Evolutionary conservation across 1,284 basidiomycete genomes (phyloP).

Genomic region (Trametes pubescens): DNA sequence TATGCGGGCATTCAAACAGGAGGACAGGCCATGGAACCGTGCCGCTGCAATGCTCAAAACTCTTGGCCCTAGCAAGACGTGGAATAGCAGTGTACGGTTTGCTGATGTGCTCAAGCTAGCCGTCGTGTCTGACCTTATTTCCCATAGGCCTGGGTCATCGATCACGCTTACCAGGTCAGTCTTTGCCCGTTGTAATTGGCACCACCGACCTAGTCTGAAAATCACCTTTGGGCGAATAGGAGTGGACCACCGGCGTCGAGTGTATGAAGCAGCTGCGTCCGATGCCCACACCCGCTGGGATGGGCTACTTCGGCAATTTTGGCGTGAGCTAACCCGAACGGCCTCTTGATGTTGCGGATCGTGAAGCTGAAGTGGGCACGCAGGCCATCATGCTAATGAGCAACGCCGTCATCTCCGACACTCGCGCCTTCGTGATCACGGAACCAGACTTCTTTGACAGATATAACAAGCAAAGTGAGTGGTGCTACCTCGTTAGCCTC

Average conservation of each 20-base stretch:
- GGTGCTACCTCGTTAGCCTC: neutral
- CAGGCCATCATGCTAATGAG: slow-evolving; percentile 41
- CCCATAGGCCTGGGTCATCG: slow-evolving; percentile 44
- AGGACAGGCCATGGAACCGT: slow-evolving; percentile 30
- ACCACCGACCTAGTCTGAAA: neutral
- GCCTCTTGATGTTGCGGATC: neutral
- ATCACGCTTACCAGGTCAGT: slow-evolving; percentile 37
- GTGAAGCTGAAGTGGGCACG: neutral
- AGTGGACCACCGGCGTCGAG: slow-evolving; percentile 2
- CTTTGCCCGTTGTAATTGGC: neutral
- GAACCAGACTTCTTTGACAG: slow-evolving; percentile 36
- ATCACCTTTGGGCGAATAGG: neutral
- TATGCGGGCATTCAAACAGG: neutral
- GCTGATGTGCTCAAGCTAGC: neutral
- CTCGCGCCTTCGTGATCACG: slow-evolving; percentile 44
- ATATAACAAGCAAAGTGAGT: slow-evolving; percentile 39
- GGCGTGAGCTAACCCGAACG: slow-evolving; percentile 5
- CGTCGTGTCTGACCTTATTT: neutral
- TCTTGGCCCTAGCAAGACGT: slow-evolving; percentile 9
- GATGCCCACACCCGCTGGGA: slow-evolving; percentile 3
- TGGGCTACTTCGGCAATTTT: slow-evolving; percentile 11
- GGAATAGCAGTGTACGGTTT: slow-evolving; percentile 31
- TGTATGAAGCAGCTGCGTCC: slow-evolving; percentile 6
- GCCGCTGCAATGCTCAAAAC: slow-evolving; percentile 30
- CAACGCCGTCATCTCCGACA: slow-evolving; percentile 47